phyloP scores from a whole-genome alignment of 139 green algal genomes.

The Closterium sp. region DNA sequence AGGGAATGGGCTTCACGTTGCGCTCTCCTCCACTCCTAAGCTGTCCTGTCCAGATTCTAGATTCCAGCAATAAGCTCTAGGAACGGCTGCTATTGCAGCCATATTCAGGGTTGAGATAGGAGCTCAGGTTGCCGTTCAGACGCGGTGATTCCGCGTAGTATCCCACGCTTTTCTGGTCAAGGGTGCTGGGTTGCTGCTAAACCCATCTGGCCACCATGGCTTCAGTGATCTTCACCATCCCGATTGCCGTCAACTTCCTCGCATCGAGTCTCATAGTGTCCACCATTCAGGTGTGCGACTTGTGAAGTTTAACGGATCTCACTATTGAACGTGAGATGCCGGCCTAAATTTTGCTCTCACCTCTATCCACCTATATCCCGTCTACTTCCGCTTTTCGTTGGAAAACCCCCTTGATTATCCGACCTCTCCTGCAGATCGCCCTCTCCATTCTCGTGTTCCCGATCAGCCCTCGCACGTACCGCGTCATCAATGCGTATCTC shows the following conservation, averaged over 20 bases:
- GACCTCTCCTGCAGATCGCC: constrained; percentile 6
- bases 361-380: background rate
- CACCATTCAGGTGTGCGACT: constrained; percentile 8
- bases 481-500: constrained; percentile 25
- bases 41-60: no score
- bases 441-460: constrained; percentile 27
- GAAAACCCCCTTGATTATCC: background rate
- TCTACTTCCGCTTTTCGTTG: background rate
- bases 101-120: background rate
- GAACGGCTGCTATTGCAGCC: background rate
- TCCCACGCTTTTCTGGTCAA: background rate
- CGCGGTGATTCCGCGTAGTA: background rate
- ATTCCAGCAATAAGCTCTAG: background rate
- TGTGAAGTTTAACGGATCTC: background rate
- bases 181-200: background rate
- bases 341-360: background rate
- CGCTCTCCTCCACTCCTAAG: background rate
- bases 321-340: background rate
- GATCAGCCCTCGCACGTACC: constrained; percentile 24
- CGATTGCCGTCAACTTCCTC: background rate
- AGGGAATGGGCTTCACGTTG: background rate
- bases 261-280: background rate
- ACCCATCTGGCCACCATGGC: background rate
- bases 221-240: background rate
- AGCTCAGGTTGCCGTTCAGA: background rate